Evolutionary conservation across 495 filamentous ascomycete species (phyloP).

Genomic region (Lineolata rhizophorae): DNA sequence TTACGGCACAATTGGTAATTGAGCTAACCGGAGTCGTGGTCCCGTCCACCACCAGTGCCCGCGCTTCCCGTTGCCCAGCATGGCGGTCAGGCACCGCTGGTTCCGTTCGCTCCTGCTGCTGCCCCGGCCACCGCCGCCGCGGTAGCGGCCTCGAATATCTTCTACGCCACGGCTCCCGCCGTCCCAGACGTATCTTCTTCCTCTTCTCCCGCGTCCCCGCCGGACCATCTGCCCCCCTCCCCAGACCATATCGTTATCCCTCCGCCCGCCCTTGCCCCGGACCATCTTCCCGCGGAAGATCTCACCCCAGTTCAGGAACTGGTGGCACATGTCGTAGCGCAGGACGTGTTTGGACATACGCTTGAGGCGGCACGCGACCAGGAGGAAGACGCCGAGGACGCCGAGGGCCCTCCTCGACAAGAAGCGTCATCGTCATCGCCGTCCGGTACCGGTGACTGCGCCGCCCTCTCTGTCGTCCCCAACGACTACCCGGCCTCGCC

Average conservation of each 20-base stretch:
- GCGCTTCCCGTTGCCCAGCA: slow-evolving; percentile 2
- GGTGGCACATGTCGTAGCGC: too few species aligned
- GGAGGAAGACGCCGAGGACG: too few species aligned
- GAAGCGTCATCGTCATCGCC: too few species aligned
- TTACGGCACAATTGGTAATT: background rate
- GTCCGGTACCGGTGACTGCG: background rate
- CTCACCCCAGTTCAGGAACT: too few species aligned
- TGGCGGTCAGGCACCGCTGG: slow-evolving; percentile 10
- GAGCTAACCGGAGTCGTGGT: background rate
- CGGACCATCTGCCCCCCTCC: background rate
- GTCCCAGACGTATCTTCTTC: background rate
- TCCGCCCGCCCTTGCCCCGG: background rate
- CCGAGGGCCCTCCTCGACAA: too few species aligned
- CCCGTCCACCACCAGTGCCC: slow-evolving; percentile 2
- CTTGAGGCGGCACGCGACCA: too few species aligned
- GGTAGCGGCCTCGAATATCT: background rate
- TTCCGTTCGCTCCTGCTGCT: background rate
- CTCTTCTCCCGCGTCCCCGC: background rate
- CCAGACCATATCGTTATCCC: background rate
- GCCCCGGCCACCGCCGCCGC: background rate
- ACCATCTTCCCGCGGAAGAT: too few species aligned
- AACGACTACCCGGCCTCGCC: slow-evolving; percentile 3
- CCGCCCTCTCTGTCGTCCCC: slow-evolving; percentile 1
- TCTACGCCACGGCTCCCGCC: background rate
- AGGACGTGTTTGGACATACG: too few species aligned